Base-by-base conservation (phyloP, 2,329 filamentous ascomycete species). In the Plenodomus biglobosus region DNA sequence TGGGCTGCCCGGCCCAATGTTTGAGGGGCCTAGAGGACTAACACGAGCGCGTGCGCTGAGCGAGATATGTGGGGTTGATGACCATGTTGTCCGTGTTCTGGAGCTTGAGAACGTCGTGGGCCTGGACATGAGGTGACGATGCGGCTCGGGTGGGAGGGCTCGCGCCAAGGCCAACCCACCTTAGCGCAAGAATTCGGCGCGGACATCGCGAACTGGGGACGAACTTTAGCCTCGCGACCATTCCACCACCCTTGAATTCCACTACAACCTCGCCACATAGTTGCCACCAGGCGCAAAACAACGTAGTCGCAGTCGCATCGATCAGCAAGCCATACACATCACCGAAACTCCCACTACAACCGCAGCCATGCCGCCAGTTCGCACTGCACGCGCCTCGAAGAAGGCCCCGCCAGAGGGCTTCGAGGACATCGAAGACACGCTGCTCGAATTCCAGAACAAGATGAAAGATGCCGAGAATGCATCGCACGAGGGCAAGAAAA, bases 381-480 rank as follows among this genome's bases (percentile, higher is more conserved):
- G 90, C 52, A 86, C 86, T 58, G 80, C 62, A 44, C 62, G 85
- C 39, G 86, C 85, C 54, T 89, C 88, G 75, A 83, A 86, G 68
- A 94, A 92, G 78, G 84, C 89, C 43, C 89, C 90, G 38, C 90
- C 90, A 43, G 88, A 89, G 45, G 90, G 90, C 72, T 95, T 94
- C 78, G 85, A 86, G 67, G 90, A 95, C 69, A 90, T 95, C 72
- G 89, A 92, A 72, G 87, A 91, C 69, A 90, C 90, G 61, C 84
- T 94, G 36, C 82, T 94, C 62, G 86, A 92, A 65, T 94, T 94
- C 76, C 78, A 81, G 65, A 92, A 92, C 80, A 91, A 92, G 78
- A 92, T 95, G 88, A 94, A 92, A 74, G 90, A 95, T 69, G 94
- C 94, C 43, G 91, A 96, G 70, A 95, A 95, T 74, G 87, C 91